These are phyloP conservation scores for Lasiodiplodia sp. DNA, from an alignment of 2,329 filamentous ascomycete genomes.

Conservation along the genomic window DNA sequence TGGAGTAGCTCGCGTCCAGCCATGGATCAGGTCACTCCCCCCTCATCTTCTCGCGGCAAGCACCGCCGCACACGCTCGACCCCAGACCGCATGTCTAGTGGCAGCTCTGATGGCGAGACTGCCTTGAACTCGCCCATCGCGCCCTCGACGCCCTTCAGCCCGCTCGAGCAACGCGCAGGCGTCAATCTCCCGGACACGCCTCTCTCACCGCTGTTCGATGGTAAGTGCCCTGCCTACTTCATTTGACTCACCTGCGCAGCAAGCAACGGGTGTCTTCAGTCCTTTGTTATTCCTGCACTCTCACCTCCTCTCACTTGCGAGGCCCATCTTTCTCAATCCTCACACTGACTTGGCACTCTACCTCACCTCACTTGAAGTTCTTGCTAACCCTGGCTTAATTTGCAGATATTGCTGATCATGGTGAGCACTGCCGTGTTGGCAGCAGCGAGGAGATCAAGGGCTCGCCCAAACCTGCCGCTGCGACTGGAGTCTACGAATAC, in stretches of 20 bases:
- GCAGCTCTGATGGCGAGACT: slow-evolving; percentile 4
- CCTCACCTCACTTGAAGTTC: not conserved
- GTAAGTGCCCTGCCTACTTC: not conserved
- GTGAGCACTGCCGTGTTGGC: not conserved
- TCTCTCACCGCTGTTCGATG: not conserved
- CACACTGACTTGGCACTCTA: not conserved
- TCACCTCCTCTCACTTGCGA: not conserved
- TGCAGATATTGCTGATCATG: not conserved
- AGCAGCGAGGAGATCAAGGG: not conserved
- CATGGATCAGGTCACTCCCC: slow-evolving; percentile 13
- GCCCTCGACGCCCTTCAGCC: slow-evolving; percentile 4
- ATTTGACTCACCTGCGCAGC: not conserved
- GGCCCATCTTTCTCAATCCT: not conserved
- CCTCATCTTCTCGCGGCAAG: not conserved
- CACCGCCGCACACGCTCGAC: slow-evolving; percentile 2
- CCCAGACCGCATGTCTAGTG: not conserved
- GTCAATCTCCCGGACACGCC: slow-evolving; percentile 5
- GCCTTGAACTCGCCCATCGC: not conserved
- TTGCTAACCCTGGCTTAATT: not conserved
- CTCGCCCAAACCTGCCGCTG: not conserved
- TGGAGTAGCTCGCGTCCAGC: not conserved
- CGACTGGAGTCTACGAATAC: not conserved
- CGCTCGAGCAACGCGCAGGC: not conserved
- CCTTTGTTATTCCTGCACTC: not conserved
- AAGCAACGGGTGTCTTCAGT: not conserved